Base-by-base conservation (phyloP, 2,329 filamentous ascomycete genomes). In the Phyllosticta paracitricarpa region DNA sequence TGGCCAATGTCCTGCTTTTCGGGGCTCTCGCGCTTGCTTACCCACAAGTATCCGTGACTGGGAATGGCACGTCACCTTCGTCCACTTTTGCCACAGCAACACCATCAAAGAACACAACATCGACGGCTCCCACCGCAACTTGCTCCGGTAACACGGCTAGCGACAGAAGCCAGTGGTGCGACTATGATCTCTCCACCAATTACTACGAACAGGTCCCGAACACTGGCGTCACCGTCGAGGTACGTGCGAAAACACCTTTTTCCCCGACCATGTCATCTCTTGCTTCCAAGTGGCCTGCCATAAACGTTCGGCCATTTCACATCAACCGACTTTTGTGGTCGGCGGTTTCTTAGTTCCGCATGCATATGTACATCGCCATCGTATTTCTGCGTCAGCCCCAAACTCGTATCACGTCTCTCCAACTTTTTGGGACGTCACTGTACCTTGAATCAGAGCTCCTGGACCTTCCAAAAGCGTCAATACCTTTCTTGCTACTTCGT, bases 151-250 rank as follows among this genome's bases (percentile, higher is more conserved):
- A 73, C 56, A 71, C 69, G 6, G 68, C 68, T 5, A 58, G 61
- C 28, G 68, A 67, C 54, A 68, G 70, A 40, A 68, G 66, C 6
- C 60, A 68, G 55, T 72, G 60, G 62, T 79, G 80, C 24, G 72
- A 81, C 55, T 79, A 78, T 62, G 77, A 77, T 54, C 73, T 81
- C 54, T 70, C 76, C 4, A 82, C 78, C 57, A 81, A 84, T 68
- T 82, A 82, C 56, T 82, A 82, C 64, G 70, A 72, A 2, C 71
- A 76, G 4, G 72, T 72, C 28, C 82, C 82, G 1, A 71, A 74
- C 40, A 85, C 83, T 0, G 81, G 82, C 12, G 78, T 83, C 2
- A 82, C 81, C 22, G 74, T 83, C 12, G 75, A 61, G 24, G 59
- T 61, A 51, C 40, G 48, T 40, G 22, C 26, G 2, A n/a, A n/a